A percentile compares a stretch with the other conserved stretches of the same genome.
Evolutionary conservation across 1,139 yeast genomes (phyloP).

Genomic region (Geotrichum klebahnii): DNA sequence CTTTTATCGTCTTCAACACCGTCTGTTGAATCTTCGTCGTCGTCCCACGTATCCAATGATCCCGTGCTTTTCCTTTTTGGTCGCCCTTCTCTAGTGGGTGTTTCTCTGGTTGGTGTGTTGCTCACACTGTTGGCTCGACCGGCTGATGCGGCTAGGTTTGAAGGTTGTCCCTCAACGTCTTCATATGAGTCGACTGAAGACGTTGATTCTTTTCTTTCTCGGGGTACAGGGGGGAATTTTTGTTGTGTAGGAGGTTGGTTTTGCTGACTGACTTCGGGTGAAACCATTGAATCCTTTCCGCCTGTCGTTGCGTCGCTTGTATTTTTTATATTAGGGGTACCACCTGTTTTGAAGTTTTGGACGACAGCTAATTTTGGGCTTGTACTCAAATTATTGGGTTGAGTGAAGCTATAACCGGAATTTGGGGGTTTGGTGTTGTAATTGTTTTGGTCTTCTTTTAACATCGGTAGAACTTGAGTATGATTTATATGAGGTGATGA

Average conservation of each 20-base stretch:
- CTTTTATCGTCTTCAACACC: neutral
- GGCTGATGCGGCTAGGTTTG: neutral
- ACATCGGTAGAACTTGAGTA: too few relatives aligned
- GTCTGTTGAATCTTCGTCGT: slow-evolving; percentile 5
- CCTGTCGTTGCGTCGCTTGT: too few relatives aligned
- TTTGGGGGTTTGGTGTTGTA: too few relatives aligned
- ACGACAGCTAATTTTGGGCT: too few relatives aligned
- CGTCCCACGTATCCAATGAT: neutral
- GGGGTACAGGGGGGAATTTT: too few relatives aligned
- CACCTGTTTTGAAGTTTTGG: too few relatives aligned
- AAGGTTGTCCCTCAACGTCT: neutral
- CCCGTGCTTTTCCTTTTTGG: neutral
- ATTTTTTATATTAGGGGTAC: too few relatives aligned
- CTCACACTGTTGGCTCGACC: neutral
- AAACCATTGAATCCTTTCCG: too few relatives aligned
- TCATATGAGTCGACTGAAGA: neutral
- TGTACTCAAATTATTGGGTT: too few relatives aligned
- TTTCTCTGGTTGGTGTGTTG: neutral
- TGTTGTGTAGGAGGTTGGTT: neutral
- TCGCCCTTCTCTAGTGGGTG: neutral
- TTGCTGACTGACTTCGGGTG: neutral
- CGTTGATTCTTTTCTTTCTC: neutral
- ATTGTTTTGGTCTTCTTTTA: too few relatives aligned
- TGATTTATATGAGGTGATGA: too few relatives aligned
- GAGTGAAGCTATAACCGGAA: too few relatives aligned